phyloP scores from a whole-genome alignment of 257 asterid species.

The Ballota nigra region DNA sequence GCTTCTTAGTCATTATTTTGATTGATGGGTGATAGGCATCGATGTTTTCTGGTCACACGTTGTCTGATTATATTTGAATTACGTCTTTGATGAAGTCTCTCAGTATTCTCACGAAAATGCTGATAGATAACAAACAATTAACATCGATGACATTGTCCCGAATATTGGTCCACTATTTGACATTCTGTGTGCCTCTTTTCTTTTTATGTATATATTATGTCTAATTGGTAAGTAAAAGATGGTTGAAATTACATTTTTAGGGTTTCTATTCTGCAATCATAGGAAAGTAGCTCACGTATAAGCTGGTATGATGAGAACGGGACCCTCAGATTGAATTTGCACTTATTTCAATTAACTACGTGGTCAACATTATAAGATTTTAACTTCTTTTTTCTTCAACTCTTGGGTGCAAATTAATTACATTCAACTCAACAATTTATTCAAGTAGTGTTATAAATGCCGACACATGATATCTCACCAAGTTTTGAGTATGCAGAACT shows the following conservation, averaged over 20 bases:
- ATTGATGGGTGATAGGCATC: background rate
- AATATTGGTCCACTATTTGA: background rate
- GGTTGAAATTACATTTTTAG: background rate
- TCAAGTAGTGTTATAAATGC: slow-evolving; percentile 18
- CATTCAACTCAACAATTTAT: slow-evolving; percentile 9
- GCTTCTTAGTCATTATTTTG: background rate
- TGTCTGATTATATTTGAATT: background rate
- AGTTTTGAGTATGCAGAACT: slow-evolving; percentile 20
- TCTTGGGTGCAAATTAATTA: background rate
- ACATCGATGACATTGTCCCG: background rate
- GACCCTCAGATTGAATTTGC: slow-evolving; percentile 18
- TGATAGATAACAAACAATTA: background rate
- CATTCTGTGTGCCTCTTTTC: background rate
- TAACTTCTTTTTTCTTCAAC: background rate
- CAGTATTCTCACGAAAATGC: background rate
- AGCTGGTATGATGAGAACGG: slow-evolving; percentile 3
- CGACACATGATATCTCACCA: slow-evolving; percentile 12
- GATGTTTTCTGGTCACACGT: background rate
- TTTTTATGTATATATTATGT: background rate
- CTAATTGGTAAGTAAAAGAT: background rate
- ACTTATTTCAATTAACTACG: background rate
- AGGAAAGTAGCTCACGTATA: background rate
- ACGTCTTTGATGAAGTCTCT: background rate
- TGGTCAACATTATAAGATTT: slow-evolving; percentile 15
- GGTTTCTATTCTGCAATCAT: background rate